Evolutionary conservation across 78 protist species (phyloP).

Genomic region (Acrasis kona): DNA sequence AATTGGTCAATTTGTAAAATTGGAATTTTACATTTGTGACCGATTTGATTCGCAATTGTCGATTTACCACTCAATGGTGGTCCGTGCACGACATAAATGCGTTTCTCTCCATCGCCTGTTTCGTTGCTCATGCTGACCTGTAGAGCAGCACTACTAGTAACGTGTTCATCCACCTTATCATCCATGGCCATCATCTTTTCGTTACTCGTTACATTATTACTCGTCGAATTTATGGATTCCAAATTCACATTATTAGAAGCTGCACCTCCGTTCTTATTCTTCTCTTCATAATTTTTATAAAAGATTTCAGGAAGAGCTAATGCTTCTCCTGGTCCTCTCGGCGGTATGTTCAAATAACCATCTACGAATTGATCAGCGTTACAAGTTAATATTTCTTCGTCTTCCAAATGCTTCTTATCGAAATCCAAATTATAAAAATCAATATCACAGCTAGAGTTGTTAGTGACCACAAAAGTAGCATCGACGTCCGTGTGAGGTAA

Average conservation of each 20-base stretch:
- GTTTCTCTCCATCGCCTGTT: too few relatives aligned
- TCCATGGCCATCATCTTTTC: neutral
- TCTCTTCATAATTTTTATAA: neutral
- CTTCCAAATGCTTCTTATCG: constrained; percentile 18
- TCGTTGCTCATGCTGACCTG: too few relatives aligned
- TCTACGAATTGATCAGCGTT: neutral
- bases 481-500: constrained; percentile 12
- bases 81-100: neutral
- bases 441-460: constrained; percentile 19
- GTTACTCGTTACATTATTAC: neutral
- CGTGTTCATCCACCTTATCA: neutral
- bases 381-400: constrained; percentile 23
- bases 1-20: too few relatives aligned
- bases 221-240: neutral
- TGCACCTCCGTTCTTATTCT: neutral
- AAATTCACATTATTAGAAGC: too few relatives aligned
- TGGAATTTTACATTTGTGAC: too few relatives aligned
- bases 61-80: constrained; percentile 9
- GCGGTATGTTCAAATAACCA: constrained; percentile 3
- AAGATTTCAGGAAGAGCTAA: neutral
- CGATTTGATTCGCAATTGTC: neutral
- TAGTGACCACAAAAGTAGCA: neutral
- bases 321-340: constrained; percentile 25
- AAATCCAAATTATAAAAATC: constrained; percentile 36
- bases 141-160: neutral